Base-by-base conservation (phyloP, 768 basidiomycete species). In the Leccinum pellstonianum region DNA sequence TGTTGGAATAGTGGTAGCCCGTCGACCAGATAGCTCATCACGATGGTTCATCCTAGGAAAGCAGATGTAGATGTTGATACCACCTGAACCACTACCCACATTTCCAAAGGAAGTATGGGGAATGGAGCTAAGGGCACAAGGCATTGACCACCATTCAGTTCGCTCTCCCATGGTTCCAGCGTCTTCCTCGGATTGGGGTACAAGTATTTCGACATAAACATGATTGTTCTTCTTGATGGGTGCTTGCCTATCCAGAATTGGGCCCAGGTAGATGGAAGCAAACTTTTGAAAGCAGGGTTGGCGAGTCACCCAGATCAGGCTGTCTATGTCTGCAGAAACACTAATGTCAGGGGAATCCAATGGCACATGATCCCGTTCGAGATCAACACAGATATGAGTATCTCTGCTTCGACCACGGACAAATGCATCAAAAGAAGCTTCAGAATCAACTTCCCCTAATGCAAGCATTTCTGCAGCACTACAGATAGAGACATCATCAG, bases 161-260 rank as follows among this genome's bases (percentile, higher is more conserved):
- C n/a, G 19, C 2, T 47, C 33, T 7, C 64, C 62, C 0, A 46
- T 19, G 5, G 19, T 17, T 35, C 5, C 9, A 0, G 43, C 23
- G 47, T 66, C 63, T 4, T 55, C 46, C 12, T 66, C 11, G 5
- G 63, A 66, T 49, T 66, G 65, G 0, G 61, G 61, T 0, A 64
- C 2, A 0, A 63, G 54, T 23, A 68, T 58, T 1, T 67, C 58
- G 0, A 61, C 56, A 55, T 67, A 67, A 0, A 60, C 58, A 33
- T 68, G 66, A 14, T 67, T 68, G 49, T 67, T 35, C 52, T 54
- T 67, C 12, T 37, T 3, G 23, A 68, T 66, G 11, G 61, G 55
- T 1, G 63, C 58, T 17, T 53, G 38, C 0, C 37, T 27, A 0
- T 63, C 61, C 1, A 62, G 5, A 2, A 60, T 27, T 0, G 56